phyloP scores from a whole-genome alignment of 2,329 filamentous ascomycete species.

The Penicillium sumatraense region DNA sequence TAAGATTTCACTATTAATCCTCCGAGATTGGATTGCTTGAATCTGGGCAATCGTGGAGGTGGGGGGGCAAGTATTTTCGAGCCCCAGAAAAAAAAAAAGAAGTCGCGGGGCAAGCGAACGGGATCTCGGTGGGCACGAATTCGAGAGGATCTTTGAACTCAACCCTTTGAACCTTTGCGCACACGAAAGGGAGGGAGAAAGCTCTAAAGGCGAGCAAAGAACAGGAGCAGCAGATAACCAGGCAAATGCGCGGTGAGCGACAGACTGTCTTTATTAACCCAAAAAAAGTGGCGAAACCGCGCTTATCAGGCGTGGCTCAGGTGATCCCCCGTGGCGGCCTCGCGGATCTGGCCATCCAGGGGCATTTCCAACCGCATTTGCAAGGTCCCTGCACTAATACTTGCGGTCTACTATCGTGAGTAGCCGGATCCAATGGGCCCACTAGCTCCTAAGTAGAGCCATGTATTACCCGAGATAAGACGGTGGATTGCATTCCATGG shows the following conservation, averaged over 20 bases:
- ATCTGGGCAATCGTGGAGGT: slow-evolving; percentile 17
- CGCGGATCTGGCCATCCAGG: slow-evolving; percentile 22
- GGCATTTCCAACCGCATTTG: not conserved
- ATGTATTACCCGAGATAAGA: slow-evolving; percentile 10
- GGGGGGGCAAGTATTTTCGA: slow-evolving; percentile 19
- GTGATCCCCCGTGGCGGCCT: slow-evolving; percentile 22
- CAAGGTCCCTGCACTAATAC: slow-evolving; percentile 5
- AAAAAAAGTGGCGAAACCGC: slow-evolving; percentile 23
- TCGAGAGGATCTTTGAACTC: not conserved
- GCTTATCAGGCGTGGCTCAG: slow-evolving; percentile 27
- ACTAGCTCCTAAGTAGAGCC: not conserved
- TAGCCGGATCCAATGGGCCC: slow-evolving; percentile 1
- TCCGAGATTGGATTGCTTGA: too few species aligned
- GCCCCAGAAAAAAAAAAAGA: slow-evolving; percentile 15
- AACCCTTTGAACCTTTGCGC: not conserved
- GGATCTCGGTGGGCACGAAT: too few species aligned
- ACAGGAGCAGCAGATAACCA: too few species aligned
- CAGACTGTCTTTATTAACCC: too few species aligned
- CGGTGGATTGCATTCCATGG: not conserved
- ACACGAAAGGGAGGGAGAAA: too few species aligned
- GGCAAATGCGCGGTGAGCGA: too few species aligned
- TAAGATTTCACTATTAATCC: too few species aligned
- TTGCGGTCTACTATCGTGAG: slow-evolving; percentile 8
- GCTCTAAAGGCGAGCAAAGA: too few species aligned
- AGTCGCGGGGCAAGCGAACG: slow-evolving; percentile 24